Evolutionary conservation across 108 stramenopile species (phyloP).

Genomic region (Pelagomonas calceolata): DNA sequence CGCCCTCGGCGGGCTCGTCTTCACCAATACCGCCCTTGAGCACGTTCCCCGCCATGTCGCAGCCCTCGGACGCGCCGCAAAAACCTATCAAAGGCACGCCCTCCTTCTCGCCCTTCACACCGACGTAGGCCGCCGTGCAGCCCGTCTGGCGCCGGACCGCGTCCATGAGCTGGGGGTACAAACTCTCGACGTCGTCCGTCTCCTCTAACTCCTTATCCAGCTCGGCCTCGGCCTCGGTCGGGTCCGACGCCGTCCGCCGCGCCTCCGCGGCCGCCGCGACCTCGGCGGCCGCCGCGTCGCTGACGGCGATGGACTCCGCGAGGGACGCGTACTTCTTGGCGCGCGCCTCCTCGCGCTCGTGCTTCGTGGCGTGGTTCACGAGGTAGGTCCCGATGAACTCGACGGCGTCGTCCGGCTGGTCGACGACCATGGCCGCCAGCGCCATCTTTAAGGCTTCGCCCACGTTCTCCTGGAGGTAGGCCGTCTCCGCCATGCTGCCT

Average conservation of each 20-base stretch:
- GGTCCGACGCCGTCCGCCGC: neutral
- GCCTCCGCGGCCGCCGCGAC: neutral
- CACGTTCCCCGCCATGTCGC: neutral
- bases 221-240: neutral
- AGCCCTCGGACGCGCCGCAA: neutral
- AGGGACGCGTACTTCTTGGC: neutral
- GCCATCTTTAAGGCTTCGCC: slow-evolving; percentile 8
- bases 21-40: neutral
- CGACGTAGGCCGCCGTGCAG: neutral
- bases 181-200: neutral
- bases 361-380: slow-evolving; percentile 8
- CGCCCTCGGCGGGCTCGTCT: neutral
- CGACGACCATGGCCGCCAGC: slow-evolving; percentile 13
- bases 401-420: slow-evolving; percentile 11
- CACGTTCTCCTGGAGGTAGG: slow-evolving; percentile 11
- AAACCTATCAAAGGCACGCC: neutral
- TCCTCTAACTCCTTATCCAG: neutral
- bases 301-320: neutral
- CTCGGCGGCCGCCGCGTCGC: neutral
- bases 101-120: neutral
- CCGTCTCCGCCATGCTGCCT: neutral
- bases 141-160: neutral
- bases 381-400: slow-evolving; percentile 19
- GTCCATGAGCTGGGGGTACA: neutral
- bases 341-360: slow-evolving; percentile 6